Evolutionary conservation across 1,139 yeast genomes (phyloP).

Genomic region (Diutina rugosa): DNA sequence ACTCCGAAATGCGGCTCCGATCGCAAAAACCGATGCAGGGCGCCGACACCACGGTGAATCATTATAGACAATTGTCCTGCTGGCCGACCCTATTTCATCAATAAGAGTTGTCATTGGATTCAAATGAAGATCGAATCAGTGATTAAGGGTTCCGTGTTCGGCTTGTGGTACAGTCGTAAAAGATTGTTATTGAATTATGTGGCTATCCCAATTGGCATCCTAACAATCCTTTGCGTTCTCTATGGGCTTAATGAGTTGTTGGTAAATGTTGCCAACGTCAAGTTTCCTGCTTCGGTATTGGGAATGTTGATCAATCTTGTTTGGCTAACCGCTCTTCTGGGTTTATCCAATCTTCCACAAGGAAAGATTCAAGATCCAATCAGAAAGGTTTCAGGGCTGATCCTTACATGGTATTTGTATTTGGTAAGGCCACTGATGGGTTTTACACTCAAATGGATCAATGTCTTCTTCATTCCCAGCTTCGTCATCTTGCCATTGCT

Average conservation of each 20-base stretch:
- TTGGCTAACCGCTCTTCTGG: conserved; percentile 24
- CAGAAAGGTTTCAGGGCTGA: conserved; percentile 19
- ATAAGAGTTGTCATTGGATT: not conserved
- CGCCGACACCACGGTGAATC: not conserved
- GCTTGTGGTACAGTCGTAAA: conserved; percentile 16
- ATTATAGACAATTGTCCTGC: not conserved
- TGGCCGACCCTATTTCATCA: not conserved
- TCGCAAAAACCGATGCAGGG: not conserved
- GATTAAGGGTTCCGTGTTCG: conserved; percentile 10
- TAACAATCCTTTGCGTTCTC: conserved; percentile 25
- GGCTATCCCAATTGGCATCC: conserved; percentile 23
- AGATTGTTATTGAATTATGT: conserved; percentile 23
- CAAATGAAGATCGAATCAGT: not conserved
- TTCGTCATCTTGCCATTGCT: conserved; percentile 62
- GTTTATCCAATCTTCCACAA: conserved; percentile 7
- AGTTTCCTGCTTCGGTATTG: conserved; percentile 65
- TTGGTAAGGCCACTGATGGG: conserved; percentile 54
- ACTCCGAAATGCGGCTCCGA: not conserved
- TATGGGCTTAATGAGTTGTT: conserved; percentile 53
- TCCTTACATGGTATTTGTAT: conserved; percentile 28
- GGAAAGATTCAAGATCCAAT: conserved; percentile 1
- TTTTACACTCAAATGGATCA: conserved; percentile 65
- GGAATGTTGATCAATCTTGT: conserved; percentile 57
- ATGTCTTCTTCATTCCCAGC: conserved; percentile 66
- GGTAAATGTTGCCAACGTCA: conserved; percentile 32